phyloP scores from a whole-genome alignment of 2,329 filamentous ascomycete species.

The Furcasterigmium sp. region DNA sequence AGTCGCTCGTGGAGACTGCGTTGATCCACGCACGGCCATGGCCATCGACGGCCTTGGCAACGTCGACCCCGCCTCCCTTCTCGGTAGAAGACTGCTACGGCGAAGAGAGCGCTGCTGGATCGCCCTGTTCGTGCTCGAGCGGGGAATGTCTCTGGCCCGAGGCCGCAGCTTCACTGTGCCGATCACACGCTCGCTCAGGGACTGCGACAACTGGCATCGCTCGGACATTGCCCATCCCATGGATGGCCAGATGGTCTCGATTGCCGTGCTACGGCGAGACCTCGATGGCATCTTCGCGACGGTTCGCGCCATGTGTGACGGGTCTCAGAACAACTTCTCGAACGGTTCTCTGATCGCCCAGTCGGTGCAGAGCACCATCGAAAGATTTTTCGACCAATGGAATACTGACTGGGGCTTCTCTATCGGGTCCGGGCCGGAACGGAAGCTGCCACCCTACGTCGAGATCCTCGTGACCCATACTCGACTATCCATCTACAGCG shows the following conservation, averaged over 20 bases:
- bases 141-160: constrained; percentile 66
- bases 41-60: constrained; percentile 63
- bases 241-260: constrained; percentile 67
- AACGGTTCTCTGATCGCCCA: constrained; percentile 49
- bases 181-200: constrained; percentile 58
- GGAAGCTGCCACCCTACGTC: constrained; percentile 63
- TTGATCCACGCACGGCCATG: constrained; percentile 61
- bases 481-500: constrained; percentile 67
- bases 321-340: constrained; percentile 40
- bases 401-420: constrained; percentile 56
- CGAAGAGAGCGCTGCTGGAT: constrained; percentile 66
- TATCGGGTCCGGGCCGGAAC: constrained; percentile 50
- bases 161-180: constrained; percentile 66
- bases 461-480: constrained; percentile 71
- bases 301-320: constrained; percentile 56
- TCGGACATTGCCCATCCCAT: constrained; percentile 58
- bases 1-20: constrained; percentile 55
- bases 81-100: constrained; percentile 56
- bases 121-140: constrained; percentile 65
- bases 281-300: constrained; percentile 53
- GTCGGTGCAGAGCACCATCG: constrained; percentile 55
- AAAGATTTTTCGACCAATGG: constrained; percentile 62
- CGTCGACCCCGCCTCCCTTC: constrained; percentile 54
- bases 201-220: constrained; percentile 65
- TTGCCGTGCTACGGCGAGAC: constrained; percentile 64